Percentiles rank a stretch among this genome's conserved stretches.
Conservation (phyloP, 2,329 filamentous ascomycete genomes). For the Bimuria novae-zelandiae region DNA sequence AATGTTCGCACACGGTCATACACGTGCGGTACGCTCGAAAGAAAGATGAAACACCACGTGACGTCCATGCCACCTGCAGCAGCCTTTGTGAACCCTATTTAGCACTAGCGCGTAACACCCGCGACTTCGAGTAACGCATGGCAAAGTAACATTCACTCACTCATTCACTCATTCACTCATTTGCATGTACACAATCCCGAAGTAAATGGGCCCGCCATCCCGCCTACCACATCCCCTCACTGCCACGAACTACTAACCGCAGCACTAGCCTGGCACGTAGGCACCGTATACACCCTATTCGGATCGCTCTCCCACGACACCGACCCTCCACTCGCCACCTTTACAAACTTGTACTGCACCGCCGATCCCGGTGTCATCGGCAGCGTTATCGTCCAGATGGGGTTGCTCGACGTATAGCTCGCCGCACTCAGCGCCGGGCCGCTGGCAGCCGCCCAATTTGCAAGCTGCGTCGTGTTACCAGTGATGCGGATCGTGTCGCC, state of each 20-base stretch:
- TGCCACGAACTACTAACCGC: conserved; percentile 31
- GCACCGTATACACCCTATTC: conserved; percentile 49
- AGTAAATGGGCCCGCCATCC: too few species aligned
- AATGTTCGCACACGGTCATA: too few species aligned
- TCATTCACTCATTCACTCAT: too few species aligned
- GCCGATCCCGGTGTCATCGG: conserved; percentile 47
- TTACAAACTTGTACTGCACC: conserved; percentile 53
- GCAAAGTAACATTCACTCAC: too few species aligned
- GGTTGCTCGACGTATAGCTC: conserved; percentile 51
- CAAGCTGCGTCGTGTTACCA: conserved; percentile 52
- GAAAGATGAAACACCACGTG: too few species aligned
- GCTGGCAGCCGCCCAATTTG: conserved; percentile 48
- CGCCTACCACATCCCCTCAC: too few species aligned
- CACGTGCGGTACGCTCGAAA: too few species aligned
- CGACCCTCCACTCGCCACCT: conserved; percentile 51
- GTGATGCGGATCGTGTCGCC: conserved; percentile 56
- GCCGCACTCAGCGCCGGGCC: conserved; percentile 49
- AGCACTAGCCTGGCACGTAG: conserved; percentile 31
- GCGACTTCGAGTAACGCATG: too few species aligned
- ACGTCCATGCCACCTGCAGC: too few species aligned
- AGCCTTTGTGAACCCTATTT: too few species aligned
- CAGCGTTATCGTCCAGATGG: conserved; percentile 54
- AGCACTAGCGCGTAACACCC: too few species aligned
- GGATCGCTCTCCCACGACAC: conserved; percentile 53
- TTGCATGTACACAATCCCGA: too few species aligned